Base-by-base conservation (phyloP, 495 filamentous ascomycete genomes). In the Trichoderma reesei region DNA sequence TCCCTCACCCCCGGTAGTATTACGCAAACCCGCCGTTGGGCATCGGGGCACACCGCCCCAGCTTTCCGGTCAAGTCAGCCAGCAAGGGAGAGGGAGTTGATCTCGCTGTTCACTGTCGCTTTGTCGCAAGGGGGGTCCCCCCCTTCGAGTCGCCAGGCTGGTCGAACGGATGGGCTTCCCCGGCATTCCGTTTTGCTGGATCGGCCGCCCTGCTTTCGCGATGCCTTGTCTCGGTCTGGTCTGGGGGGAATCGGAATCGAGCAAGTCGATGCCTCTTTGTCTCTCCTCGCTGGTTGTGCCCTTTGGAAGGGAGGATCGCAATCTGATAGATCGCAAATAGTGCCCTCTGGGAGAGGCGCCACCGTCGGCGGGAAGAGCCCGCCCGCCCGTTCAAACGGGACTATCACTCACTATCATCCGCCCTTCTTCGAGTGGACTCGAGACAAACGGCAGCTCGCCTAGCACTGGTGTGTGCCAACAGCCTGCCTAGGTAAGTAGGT, bases 171-270 rank as follows among this genome's bases (percentile, higher is more conserved):
- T 56, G 51, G 20, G 10, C 51, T 56, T 56, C 51, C 51, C 51
- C 51, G 51, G 51, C 51, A 56, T 56, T 56, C 51, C 51, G 51
- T 56, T 34, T 56, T 56, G 7, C 51, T 56, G 51, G 51, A 56
- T 56, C 51, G 31, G 51, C 51, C 51, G 34, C 51, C 9, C n/a
- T n/a, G 46, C 20, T n/a, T 7, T 14, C 8, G 20, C 51, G 18
- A 10, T 5, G 20, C 51, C 20, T n/a, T n/a, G 51, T 56, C 51
- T 31, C 51, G 20, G 46, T 13, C 51, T 26, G 16, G 13, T 16
- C 16, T 51, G 16, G 18, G 46, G 51, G 51, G 51, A 56, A 56
- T 56, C 51, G 16, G 44, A 18, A 5, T 18, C 16, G n/a, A 48
- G 13, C 26, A 34, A 13, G 9, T 14, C 7, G 18, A 7, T 26